Conservation (phyloP, 2,329 filamentous ascomycete species). For the Phialophora macrospora region DNA sequence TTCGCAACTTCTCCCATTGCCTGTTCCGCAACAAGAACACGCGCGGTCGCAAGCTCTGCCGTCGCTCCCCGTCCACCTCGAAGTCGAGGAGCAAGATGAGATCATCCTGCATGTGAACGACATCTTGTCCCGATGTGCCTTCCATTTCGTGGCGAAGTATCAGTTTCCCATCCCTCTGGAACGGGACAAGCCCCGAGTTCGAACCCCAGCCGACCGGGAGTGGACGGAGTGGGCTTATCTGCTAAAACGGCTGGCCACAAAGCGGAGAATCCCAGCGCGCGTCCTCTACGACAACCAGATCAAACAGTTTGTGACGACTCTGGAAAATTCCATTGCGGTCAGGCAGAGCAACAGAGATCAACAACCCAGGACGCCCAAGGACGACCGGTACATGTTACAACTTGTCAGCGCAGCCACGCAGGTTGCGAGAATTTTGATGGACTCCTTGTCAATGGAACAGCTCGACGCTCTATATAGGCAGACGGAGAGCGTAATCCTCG, state of each 20-base stretch:
- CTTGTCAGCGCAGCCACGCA: constrained; percentile 85
- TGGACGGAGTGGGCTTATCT: constrained; percentile 94
- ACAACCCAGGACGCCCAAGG: constrained; percentile 79
- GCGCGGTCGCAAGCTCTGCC: constrained; percentile 80
- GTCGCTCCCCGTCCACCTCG: constrained; percentile 78
- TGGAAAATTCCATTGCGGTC: constrained; percentile 85
- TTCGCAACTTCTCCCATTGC: constrained; percentile 77
- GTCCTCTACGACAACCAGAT: constrained; percentile 89
- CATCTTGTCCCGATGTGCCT: constrained; percentile 81
- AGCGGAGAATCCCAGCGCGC: constrained; percentile 80
- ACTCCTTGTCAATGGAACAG: constrained; percentile 81
- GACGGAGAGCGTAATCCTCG: constrained; percentile 78
- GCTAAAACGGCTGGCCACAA: constrained; percentile 82
- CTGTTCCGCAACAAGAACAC: constrained; percentile 71
- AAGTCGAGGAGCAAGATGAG: constrained; percentile 82
- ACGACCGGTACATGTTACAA: constrained; percentile 86
- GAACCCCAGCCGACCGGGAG: constrained; percentile 75
- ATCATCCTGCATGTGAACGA: constrained; percentile 83
- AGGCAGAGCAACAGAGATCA: constrained; percentile 52
- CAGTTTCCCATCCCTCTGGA: constrained; percentile 87
- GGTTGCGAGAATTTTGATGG: constrained; percentile 84
- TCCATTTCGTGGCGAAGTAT: constrained; percentile 88
- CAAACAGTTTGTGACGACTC: constrained; percentile 84
- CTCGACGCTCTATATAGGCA: constrained; percentile 80
- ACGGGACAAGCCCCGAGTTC: constrained; percentile 77